Conservation (phyloP, 345 rosid species). For the Diplotaxis tenuifolia region DNA sequence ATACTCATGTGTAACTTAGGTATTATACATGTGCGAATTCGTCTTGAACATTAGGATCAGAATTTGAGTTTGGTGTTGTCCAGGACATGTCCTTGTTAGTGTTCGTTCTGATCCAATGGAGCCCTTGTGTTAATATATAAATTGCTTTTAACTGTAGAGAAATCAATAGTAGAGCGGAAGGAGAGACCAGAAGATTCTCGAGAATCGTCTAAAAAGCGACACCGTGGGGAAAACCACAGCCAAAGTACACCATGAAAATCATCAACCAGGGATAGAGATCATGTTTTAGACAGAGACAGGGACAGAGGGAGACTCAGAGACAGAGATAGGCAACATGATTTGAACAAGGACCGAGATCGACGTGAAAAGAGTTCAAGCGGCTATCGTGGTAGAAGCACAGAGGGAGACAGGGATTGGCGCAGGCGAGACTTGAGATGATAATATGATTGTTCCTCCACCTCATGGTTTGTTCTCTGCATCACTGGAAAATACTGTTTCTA, state of each 20-base stretch:
- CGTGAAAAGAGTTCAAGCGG: conserved; percentile 80
- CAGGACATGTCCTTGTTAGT: background rate
- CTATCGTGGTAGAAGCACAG: conserved; percentile 66
- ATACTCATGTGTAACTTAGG: background rate
- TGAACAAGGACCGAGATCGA: conserved; percentile 43
- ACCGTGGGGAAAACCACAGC: conserved; percentile 56
- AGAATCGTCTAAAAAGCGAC: conserved; percentile 76
- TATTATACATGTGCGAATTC: background rate
- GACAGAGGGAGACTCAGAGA: conserved; percentile 51
- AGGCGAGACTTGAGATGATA: conserved; percentile 46
- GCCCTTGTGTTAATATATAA: background rate
- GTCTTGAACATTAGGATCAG: conserved; percentile 3
- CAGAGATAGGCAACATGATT: conserved; percentile 42
- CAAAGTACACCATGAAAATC: conserved; percentile 70
- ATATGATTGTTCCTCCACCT: conserved; percentile 24
- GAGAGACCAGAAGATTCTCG: conserved; percentile 60
- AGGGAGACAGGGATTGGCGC: conserved; percentile 71
- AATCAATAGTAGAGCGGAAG: conserved; percentile 53
- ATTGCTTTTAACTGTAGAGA: conserved; percentile 47
- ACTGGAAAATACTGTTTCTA: conserved; percentile 3
- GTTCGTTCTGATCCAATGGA: background rate
- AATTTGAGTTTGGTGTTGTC: conserved; percentile 7
- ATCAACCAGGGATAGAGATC: conserved; percentile 55
- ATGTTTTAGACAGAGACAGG: conserved; percentile 44
- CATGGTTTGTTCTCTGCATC: conserved; percentile 24